phyloP scores from a whole-genome alignment of 768 basidiomycete species.

The Trametes meyenii region DNA sequence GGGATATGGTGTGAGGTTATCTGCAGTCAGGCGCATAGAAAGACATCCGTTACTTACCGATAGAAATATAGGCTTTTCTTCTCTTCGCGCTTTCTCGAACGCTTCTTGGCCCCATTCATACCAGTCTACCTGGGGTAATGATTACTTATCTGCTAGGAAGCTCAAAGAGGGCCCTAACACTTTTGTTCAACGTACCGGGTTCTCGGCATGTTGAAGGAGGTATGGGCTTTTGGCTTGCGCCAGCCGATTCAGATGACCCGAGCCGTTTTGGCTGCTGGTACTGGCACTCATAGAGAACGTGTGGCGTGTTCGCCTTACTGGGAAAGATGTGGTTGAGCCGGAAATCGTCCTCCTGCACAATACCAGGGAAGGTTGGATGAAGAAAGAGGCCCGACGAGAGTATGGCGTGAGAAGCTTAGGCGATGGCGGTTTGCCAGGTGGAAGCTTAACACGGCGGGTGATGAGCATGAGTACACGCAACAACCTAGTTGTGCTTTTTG shows the following conservation, averaged over 20 bases:
- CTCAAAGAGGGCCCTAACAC: neutral
- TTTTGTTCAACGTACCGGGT: constrained; percentile 21
- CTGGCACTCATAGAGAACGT: neutral
- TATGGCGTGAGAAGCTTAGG: neutral
- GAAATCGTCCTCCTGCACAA: no score
- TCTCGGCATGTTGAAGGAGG: constrained; percentile 31
- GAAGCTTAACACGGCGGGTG: neutral
- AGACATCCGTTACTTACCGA: constrained; percentile 22
- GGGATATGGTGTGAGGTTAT: neutral
- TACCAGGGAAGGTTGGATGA: no score
- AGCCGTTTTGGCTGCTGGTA: neutral
- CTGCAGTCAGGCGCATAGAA: neutral
- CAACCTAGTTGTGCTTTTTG: no score
- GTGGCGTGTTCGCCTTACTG: neutral
- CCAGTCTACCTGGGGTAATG: constrained; percentile 30
- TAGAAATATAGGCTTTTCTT: constrained; percentile 40
- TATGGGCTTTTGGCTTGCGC: constrained; percentile 30
- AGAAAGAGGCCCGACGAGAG: no score
- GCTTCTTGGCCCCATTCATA: constrained; percentile 34
- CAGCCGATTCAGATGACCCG: constrained; percentile 21
- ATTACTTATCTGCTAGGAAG: neutral
- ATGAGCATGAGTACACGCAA: constrained; percentile 9
- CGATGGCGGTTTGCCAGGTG: neutral
- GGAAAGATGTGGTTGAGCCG: no score
- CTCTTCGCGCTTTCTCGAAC: constrained; percentile 30